Conservation (phyloP, 345 rosid species). For the Eucalyptus marginata region DNA sequence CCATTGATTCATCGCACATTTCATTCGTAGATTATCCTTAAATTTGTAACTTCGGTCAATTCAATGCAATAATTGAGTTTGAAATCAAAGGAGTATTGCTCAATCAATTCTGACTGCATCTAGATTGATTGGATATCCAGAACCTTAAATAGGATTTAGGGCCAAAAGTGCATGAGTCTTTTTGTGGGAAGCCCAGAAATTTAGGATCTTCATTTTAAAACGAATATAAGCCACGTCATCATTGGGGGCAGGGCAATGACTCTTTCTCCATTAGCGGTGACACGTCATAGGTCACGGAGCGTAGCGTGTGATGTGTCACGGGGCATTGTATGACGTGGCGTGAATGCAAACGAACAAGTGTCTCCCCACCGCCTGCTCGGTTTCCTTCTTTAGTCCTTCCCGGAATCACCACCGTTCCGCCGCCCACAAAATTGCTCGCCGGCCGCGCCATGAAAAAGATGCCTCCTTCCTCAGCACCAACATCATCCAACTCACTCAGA, state of each 20-base stretch:
- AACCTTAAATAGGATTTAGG: not conserved
- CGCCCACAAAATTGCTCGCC: not conserved
- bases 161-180: not conserved
- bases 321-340: not conserved
- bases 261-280: not conserved
- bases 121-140: not conserved
- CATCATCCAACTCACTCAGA: not conserved
- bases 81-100: not conserved
- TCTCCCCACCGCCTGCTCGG: not conserved
- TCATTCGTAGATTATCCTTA: not conserved
- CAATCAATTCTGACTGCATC: not conserved
- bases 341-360: not conserved
- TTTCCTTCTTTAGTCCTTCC: not conserved
- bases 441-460: not conserved
- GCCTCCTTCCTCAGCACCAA: not conserved
- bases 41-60: not conserved
- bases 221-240: not conserved
- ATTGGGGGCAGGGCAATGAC: not conserved
- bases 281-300: not conserved
- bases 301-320: not conserved
- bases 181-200: not conserved
- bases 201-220: not conserved
- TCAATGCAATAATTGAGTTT: not conserved
- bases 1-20: not conserved
- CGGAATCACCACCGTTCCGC: not conserved